A percentile compares a stretch with the other conserved stretches of the same genome.
Evolutionary conservation across 768 basidiomycete genomes (phyloP).

Genomic region (Phylloporus sp.): DNA sequence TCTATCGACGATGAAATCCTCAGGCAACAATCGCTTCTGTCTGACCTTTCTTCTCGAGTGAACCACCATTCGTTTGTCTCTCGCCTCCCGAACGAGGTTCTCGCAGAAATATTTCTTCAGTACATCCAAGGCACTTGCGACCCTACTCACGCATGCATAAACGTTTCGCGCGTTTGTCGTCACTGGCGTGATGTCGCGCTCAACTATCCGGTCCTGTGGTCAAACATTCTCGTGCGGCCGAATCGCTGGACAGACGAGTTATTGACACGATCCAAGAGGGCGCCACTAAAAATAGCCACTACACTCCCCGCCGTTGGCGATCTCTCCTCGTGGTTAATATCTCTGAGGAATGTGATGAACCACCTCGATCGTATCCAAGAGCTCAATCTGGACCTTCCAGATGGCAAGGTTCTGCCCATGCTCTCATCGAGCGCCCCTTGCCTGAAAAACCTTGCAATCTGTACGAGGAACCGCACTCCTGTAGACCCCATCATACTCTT

Average conservation of each 20-base stretch:
- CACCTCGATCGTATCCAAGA: no score
- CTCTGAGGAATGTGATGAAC: no score
- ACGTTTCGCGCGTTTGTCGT: constrained; percentile 13
- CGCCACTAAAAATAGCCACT: constrained; percentile 20
- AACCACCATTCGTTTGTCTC: constrained; percentile 8
- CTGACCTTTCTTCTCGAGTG: neutral
- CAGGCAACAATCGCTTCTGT: neutral
- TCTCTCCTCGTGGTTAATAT: no score
- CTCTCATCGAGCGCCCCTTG: no score
- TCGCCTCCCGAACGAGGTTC: constrained; percentile 11
- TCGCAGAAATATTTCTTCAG: constrained; percentile 16
- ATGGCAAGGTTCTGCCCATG: no score
- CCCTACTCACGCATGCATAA: constrained; percentile 5
- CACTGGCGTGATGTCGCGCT: constrained; percentile 44
- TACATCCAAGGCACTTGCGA: neutral
- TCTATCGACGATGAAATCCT: neutral
- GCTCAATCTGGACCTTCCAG: no score
- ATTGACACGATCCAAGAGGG: constrained; percentile 39
- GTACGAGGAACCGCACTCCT: no score
- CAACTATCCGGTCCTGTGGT: constrained; percentile 38
- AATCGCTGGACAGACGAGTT: constrained; percentile 37
- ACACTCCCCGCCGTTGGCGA: no score
- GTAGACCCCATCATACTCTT: no score
- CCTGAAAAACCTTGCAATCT: no score
- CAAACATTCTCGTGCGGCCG: constrained; percentile 25